A percentile compares a stretch with the other conserved stretches of the same genome.
Evolutionary conservation across 805 yeast genomes (phyloP).

Genomic region (Ogataea paraovalis): DNA sequence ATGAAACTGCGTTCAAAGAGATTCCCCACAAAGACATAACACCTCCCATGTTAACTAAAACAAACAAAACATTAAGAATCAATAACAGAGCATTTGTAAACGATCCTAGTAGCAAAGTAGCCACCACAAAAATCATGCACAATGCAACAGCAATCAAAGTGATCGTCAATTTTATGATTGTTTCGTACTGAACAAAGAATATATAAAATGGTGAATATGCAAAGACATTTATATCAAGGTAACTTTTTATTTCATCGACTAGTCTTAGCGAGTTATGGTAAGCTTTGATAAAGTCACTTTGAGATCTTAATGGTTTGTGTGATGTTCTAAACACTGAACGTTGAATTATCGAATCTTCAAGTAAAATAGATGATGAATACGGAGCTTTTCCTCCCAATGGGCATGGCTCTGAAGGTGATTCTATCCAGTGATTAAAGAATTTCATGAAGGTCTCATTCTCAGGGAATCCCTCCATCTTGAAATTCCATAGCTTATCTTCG

Average conservation of each 20-base stretch:
- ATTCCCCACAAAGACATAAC: slow-evolving; percentile 72
- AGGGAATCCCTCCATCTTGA: slow-evolving; percentile 81
- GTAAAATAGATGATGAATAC: slow-evolving; percentile 56
- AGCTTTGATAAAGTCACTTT: slow-evolving; percentile 77
- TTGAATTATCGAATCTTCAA: slow-evolving; percentile 36
- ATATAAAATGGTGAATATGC: slow-evolving; percentile 93
- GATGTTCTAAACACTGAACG: slow-evolving; percentile 75
- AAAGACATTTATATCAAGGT: slow-evolving; percentile 50
- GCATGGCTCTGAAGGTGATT: slow-evolving; percentile 78
- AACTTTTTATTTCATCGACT: slow-evolving; percentile 48
- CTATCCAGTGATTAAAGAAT: slow-evolving; percentile 77
- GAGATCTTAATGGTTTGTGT: slow-evolving; percentile 77
- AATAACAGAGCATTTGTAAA: slow-evolving; percentile 54
- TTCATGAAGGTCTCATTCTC: slow-evolving; percentile 62
- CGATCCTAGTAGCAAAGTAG: slow-evolving; percentile 65
- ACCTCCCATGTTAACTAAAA: slow-evolving; percentile 73
- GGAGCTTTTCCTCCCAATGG: slow-evolving; percentile 97
- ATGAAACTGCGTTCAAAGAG: slow-evolving; percentile 80
- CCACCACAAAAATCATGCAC: slow-evolving; percentile 42
- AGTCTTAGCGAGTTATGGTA: slow-evolving; percentile 69
- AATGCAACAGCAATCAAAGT: slow-evolving; percentile 51
- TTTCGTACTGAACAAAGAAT: slow-evolving; percentile 82
- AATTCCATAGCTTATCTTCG: slow-evolving; percentile 58
- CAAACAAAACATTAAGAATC: slow-evolving; percentile 54
- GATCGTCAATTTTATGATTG: slow-evolving; percentile 58